Evolutionary conservation across 331 rosid species (phyloP), one percentile per base, ranked within the genome.

Genomic region (Malus hybrid): DNA sequence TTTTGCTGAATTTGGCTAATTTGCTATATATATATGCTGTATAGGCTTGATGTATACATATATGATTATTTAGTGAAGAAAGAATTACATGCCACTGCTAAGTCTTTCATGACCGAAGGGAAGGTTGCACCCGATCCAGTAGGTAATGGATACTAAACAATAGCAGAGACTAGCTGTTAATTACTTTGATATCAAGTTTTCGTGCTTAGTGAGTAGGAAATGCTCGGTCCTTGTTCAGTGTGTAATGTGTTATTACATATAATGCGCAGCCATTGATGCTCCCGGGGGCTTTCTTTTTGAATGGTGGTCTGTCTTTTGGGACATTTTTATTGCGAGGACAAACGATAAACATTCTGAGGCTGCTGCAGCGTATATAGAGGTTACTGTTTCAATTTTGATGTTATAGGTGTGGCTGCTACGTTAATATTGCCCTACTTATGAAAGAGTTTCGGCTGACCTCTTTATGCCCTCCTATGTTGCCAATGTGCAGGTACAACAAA

Each of bases 291-390:
- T 93, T 78, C 95, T 93, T 69, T 93, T 86, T 29, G 98, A 93
- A 86, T 93, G 98, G 98, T 93, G 98, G 98, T 93, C 98, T 84
- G 98, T 93, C 76, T 93, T 93, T 75, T 93, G 98, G 98, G 98
- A 93, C 80, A 93, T 93, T 81, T 93, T 93, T 75, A 93, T 93
- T 69, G 91, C 97, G 0, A 88, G 98, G 83, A 89, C 98, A 20
- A 93, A 93, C 20, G 98, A 93, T 73, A 93, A 91, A 81, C 98
- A 93, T 91, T 93, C 98, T 3, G 97, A 93, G 82, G 62, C 92
- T 64, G 98, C 98, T 70, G 96, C 96, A 31, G 91, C 89, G 14
- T 93, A 93, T 75, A 88, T 93, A 71, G 97, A 91, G 97, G 98
- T 93, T 59, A 70, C 34, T 52, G 68, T 46, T 73, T 46, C 20